Evolutionary conservation across 495 filamentous ascomycete species (phyloP), one percentile per base, ranked within the genome.

Genomic region (Aspergillus coremiiformis): DNA sequence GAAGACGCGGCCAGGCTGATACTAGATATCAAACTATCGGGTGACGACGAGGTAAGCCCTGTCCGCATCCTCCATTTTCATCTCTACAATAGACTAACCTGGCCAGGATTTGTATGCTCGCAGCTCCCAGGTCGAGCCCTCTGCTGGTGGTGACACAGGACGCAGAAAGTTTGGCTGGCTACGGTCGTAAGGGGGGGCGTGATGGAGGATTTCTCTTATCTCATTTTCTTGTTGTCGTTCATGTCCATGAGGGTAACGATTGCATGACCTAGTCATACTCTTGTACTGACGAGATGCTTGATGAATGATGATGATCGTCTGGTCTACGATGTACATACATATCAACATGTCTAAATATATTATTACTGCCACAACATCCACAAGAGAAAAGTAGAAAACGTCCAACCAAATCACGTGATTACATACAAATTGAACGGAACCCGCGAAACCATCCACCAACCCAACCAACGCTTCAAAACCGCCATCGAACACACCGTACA

Each of bases 1-100:
- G 85, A 90, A 37, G 75, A 77, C 50, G 74, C 84, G 10, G 78
- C 80, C 56, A 79, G 83, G 54, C 63, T 95, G 60, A 79, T 96
- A 27, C 64, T 95, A 43, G 89, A 95, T 26, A 65, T 87, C 3
- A 76, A 70, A 45, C 59, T 76, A 20, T 72, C 71, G 19, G 67
- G 70, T 30, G 71, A 75, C 59, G 76, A 79, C 50, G 75, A 79
- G 64, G 76, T 79, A 53, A 57, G 69, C 49, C 22, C 32, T 35
- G 32, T n/a, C 14, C 32, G 4, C 24, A 27, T 42, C 4, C 19
- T 10, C 14, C 22, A 2, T 39, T 29, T 6, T 3, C 17, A 17
- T 19, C 22, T 23, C 6, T 39, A 10, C 21, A 19, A 26, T 26
- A 14, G 44, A 53, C 54, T 70, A 44, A 66, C 55, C 5, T 17